A percentile compares a stretch with the other conserved stretches of the same genome.
Conservation (phyloP, 2,329 filamentous ascomycete species). For the Cladophialophora chaetospira region DNA sequence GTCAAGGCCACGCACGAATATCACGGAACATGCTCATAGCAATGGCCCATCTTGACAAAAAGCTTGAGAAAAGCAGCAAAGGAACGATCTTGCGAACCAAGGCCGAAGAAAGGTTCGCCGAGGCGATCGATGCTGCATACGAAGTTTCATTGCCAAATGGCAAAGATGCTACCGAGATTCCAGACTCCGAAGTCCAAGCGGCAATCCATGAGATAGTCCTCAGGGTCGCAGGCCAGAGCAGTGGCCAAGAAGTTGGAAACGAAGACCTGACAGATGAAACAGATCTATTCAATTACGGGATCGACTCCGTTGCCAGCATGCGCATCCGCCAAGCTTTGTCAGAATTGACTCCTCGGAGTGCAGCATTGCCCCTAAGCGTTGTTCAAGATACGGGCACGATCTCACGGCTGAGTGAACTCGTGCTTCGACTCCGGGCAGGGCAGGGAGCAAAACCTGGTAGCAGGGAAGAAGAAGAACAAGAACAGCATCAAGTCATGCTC, state of each 20-base stretch:
- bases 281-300: conserved; percentile 60
- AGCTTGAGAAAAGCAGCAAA: conserved; percentile 64
- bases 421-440: conserved; percentile 34
- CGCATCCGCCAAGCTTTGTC: conserved; percentile 43
- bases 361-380: conserved; percentile 55
- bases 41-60: conserved; percentile 39
- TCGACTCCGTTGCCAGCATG: conserved; percentile 62
- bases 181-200: not conserved
- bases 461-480: conserved; percentile 28
- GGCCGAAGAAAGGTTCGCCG: conserved; percentile 54
- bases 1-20: conserved; percentile 56
- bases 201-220: not conserved
- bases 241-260: not conserved
- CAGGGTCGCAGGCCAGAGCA: not conserved
- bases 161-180: not conserved
- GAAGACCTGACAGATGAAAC: conserved; percentile 40
- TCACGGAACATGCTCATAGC: conserved; percentile 54
- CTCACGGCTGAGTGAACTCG: conserved; percentile 42
- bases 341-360: conserved; percentile 15
- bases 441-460: conserved; percentile 21
- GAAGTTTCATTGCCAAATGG: conserved; percentile 36
- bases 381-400: conserved; percentile 63
- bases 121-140: conserved; percentile 38
- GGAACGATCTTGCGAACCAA: conserved; percentile 58
- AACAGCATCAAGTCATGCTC: conserved; percentile 48